These are phyloP conservation scores for Pontederia paniculata DNA, from an alignment of 176 grass and related monocot genomes.

Conservation along the genomic window DNA sequence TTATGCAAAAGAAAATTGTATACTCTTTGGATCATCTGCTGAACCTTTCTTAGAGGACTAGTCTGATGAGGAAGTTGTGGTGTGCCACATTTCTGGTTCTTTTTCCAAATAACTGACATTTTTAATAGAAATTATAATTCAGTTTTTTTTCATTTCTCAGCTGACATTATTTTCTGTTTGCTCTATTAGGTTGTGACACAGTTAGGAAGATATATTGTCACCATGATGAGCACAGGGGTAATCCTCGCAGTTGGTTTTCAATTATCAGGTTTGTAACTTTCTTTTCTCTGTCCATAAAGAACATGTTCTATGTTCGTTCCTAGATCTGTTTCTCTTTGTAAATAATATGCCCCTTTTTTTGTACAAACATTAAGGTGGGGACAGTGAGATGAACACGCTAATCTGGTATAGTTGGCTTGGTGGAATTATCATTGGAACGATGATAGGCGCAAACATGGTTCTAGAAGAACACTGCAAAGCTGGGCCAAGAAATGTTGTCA, in stretches of 20 bases:
- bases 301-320: background rate
- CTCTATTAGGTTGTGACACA: constrained; percentile 51
- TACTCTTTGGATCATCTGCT: too few relatives aligned
- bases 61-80: too few relatives aligned
- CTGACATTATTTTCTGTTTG: too few relatives aligned
- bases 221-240: constrained; percentile 90
- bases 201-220: constrained; percentile 67
- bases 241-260: constrained; percentile 89
- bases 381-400: constrained; percentile 66
- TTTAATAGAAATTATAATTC: too few relatives aligned
- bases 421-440: constrained; percentile 88
- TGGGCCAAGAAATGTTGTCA: constrained; percentile 92
- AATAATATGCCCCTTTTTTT: background rate
- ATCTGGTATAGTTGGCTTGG: constrained; percentile 99
- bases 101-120: too few relatives aligned
- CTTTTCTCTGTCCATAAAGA: background rate
- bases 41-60: too few relatives aligned
- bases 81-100: too few relatives aligned
- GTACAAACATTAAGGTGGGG: constrained; percentile 45
- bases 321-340: constrained; percentile 3
- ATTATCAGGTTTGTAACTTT: constrained; percentile 56
- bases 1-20: too few relatives aligned
- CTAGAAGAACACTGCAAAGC: constrained; percentile 91
- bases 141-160: too few relatives aligned
- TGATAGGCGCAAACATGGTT: constrained; percentile 85